Conservation (phyloP, 257 asterid genomes). For the Orobanche coerulescens region DNA sequence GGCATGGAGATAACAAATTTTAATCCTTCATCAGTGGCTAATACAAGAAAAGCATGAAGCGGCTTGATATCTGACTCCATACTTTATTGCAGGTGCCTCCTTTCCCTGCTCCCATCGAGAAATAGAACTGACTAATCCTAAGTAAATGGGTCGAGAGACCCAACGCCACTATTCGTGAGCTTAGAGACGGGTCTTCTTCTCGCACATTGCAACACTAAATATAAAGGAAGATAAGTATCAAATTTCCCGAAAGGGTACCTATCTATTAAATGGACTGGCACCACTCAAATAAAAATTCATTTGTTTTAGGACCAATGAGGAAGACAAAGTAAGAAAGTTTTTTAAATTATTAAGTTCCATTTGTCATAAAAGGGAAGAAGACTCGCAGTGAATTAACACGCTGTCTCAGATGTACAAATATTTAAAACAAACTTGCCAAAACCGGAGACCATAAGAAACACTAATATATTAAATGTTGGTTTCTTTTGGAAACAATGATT, state of each 20-base stretch:
- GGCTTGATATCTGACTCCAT: neutral
- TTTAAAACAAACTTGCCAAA: neutral
- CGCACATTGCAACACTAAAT: neutral
- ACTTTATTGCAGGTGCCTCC: neutral
- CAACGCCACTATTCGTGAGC: no score
- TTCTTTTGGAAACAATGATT: neutral
- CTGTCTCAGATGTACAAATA: neutral
- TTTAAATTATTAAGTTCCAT: neutral
- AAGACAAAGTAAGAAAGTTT: neutral
- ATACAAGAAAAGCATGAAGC: slow-evolving; percentile 14
- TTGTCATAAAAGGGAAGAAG: neutral
- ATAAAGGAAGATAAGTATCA: neutral
- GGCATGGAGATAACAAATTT: slow-evolving; percentile 10
- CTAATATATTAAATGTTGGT: neutral
- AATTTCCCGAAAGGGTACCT: neutral
- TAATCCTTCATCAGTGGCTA: neutral
- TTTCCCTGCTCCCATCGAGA: slow-evolving; percentile 11
- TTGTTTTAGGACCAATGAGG: slow-evolving; percentile 1
- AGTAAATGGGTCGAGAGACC: no score
- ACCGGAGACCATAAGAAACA: neutral
- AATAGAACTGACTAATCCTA: no score
- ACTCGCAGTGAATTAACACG: neutral
- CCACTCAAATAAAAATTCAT: neutral
- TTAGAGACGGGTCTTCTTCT: no score
- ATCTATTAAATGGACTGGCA: neutral